phyloP scores from a whole-genome alignment of 1,139 yeast species.

The Candida pseudoviswanathii region DNA sequence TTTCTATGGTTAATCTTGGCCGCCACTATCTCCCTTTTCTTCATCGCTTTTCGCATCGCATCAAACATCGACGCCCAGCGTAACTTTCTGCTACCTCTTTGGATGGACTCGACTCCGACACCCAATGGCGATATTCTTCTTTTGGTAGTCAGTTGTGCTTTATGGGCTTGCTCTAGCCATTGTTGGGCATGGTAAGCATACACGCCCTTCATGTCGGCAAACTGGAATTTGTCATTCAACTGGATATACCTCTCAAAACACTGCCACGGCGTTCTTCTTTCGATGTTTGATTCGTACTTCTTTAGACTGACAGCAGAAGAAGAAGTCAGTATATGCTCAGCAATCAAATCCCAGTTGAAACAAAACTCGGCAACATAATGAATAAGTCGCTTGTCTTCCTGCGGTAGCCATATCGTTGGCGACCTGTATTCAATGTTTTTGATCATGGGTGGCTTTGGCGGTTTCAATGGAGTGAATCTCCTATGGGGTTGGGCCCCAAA shows the following conservation, averaged over 20 bases:
- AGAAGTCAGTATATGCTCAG: constrained; percentile 70
- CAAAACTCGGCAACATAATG: constrained; percentile 84
- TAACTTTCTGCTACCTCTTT: constrained; percentile 85
- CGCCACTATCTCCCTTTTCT: constrained; percentile 68
- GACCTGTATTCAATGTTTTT: constrained; percentile 78
- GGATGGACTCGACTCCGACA: constrained; percentile 87
- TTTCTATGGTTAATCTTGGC: constrained; percentile 40
- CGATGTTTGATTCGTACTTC: constrained; percentile 82
- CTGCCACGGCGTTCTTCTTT: constrained; percentile 97
- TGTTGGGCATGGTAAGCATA: constrained; percentile 83
- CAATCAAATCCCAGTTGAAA: constrained; percentile 90
- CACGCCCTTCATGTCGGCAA: constrained; percentile 84
- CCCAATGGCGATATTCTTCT: constrained; percentile 90
- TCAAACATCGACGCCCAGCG: constrained; percentile 97
- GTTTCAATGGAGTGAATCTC: constrained; percentile 62
- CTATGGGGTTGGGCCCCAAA: constrained; percentile 63
- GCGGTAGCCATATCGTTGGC: constrained; percentile 95
- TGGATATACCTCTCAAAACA: constrained; percentile 96
- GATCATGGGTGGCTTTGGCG: constrained; percentile 87
- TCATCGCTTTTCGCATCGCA: constrained; percentile 87
- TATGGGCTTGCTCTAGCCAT: constrained; percentile 91
- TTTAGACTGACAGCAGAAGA: constrained; percentile 54
- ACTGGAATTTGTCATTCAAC: constrained; percentile 82
- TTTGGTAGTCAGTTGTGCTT: constrained; percentile 84
- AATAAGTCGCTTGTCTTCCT: constrained; percentile 81